Conservation (phyloP, 2,329 filamentous ascomycete species). For the Botryosphaeria dothidea region DNA sequence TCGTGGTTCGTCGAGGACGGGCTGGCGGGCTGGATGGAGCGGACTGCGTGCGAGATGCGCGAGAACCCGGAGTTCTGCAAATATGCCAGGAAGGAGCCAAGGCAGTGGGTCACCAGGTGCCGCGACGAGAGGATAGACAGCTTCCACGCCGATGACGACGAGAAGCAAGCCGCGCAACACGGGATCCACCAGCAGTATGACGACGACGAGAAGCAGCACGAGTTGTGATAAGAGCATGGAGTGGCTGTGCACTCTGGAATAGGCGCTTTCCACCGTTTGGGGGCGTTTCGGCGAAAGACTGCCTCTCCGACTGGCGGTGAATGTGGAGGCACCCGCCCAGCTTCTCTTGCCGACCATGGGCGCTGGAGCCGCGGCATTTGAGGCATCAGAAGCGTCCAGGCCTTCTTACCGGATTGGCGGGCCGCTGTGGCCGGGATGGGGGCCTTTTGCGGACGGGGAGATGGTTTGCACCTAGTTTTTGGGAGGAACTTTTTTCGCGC, state of each 20-base stretch:
- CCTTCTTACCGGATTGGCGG: neutral
- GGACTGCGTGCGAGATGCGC: constrained; percentile 5
- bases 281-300: neutral
- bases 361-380: neutral
- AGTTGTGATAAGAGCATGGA: neutral
- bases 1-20: constrained; percentile 8
- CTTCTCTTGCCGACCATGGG: no score
- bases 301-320: neutral
- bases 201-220: neutral
- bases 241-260: neutral
- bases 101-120: neutral
- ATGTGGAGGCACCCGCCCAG: neutral
- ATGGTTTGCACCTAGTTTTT: neutral
- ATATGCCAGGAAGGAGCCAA: neutral
- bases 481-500: neutral
- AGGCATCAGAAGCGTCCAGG: neutral
- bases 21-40: constrained; percentile 10
- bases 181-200: neutral
- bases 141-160: constrained; percentile 6
- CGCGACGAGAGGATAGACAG: constrained; percentile 5
- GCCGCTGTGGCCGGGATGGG: neutral
- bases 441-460: neutral
- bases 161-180: constrained; percentile 5
- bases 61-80: constrained; percentile 7
- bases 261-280: neutral